These are phyloP conservation scores for Dendrothele bispora DNA, from an alignment of 768 basidiomycete species.

Conservation along the genomic window DNA sequence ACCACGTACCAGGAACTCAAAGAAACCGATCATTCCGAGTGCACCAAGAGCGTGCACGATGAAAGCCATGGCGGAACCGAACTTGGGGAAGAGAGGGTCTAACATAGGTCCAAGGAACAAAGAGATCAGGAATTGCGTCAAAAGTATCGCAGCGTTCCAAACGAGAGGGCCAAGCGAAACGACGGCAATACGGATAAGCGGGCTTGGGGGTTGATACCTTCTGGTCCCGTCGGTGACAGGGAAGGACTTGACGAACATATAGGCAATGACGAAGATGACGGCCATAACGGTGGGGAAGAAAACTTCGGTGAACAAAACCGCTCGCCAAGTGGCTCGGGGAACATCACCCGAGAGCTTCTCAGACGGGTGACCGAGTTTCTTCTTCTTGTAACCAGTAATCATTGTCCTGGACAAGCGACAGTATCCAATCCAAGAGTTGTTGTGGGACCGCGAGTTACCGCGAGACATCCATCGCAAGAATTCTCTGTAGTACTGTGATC, in stretches of 20 bases:
- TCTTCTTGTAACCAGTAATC: slow-evolving; percentile 99
- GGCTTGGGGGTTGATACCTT: slow-evolving; percentile 76
- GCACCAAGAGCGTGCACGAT: slow-evolving; percentile 83
- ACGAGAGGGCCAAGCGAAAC: slow-evolving; percentile 94
- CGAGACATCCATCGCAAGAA: slow-evolving; percentile 99
- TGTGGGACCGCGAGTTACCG: slow-evolving; percentile 96
- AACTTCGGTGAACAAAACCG: slow-evolving; percentile 85
- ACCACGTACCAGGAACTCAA: slow-evolving; percentile 86
- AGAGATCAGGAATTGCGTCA: slow-evolving; percentile 88
- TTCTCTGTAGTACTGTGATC: slow-evolving; percentile 57
- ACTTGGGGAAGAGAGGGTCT: slow-evolving; percentile 79
- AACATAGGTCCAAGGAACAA: slow-evolving; percentile 92
- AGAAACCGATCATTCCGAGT: slow-evolving; percentile 89
- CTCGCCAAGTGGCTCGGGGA: slow-evolving; percentile 90
- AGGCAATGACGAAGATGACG: slow-evolving; percentile 80
- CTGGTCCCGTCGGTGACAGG: slow-evolving; percentile 59
- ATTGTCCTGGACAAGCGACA: slow-evolving; percentile 96
- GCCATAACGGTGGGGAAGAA: slow-evolving; percentile 87
- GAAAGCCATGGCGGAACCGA: slow-evolving; percentile 91
- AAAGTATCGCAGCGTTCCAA: slow-evolving; percentile 87
- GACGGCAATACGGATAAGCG: slow-evolving; percentile 90
- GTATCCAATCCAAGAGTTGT: slow-evolving; percentile 99
- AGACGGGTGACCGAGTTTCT: slow-evolving; percentile 93
- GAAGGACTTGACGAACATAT: slow-evolving; percentile 93
- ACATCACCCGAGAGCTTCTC: slow-evolving; percentile 96